Conservation (phyloP, 345 rosid species). For the Camelina neglecta region DNA sequence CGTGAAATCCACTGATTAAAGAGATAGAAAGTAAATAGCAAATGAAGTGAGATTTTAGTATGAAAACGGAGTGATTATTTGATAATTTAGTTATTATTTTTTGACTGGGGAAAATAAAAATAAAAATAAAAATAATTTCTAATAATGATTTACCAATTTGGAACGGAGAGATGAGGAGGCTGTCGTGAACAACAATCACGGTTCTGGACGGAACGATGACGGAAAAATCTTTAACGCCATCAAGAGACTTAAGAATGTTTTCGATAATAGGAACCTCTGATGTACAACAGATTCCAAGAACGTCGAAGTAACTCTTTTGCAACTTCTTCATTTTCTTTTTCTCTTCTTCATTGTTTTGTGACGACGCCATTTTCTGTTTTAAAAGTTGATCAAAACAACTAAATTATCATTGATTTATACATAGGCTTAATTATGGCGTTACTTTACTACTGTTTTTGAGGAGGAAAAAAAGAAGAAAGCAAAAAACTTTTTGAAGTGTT, state of each 20-base stretch:
- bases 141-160: conserved; percentile 65
- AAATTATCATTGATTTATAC: neutral
- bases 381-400: neutral
- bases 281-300: conserved; percentile 86
- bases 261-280: conserved; percentile 83
- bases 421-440: neutral
- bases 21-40: neutral
- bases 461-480: neutral
- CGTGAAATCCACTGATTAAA: neutral
- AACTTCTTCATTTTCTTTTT: conserved; percentile 40
- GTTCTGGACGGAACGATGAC: conserved; percentile 85
- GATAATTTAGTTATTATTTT: neutral
- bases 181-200: conserved; percentile 87
- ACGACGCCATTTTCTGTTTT: conserved; percentile 28
- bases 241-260: conserved; percentile 65
- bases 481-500: conserved; percentile 2
- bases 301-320: conserved; percentile 90
- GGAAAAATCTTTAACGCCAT: conserved; percentile 68
- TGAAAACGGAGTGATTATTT: neutral
- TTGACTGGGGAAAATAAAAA: neutral
- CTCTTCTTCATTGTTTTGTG: conserved; percentile 30
- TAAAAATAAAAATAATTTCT: neutral
- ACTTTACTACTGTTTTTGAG: conserved; percentile 9
- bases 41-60: neutral
- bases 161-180: conserved; percentile 62